Base-by-base conservation (phyloP, 192 early-diverging fungal species). In the Lunasporangiospora selenospora region DNA sequence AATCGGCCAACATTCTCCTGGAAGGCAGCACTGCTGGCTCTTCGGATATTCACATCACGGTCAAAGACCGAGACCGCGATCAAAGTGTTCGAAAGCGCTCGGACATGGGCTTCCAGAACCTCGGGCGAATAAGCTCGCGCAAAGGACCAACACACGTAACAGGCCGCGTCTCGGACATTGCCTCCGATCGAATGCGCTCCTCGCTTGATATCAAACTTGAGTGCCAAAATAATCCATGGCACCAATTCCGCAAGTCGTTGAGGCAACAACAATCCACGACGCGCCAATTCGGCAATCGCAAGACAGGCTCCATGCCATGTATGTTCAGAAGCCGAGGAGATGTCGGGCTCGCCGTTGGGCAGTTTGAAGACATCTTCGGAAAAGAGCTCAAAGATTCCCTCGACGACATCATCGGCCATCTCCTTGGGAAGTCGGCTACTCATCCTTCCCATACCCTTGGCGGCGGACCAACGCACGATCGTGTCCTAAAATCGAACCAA, bases 101-200 rank as follows among this genome's bases (percentile, higher is more conserved):
- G 29, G 13, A 89, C 84, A 79, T 88, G 83, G 4, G 85, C 81
- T 24, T 75, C 77, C 42, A 98, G 60, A 13, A 94, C 78, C 0
- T 84, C 76, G 2, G 88, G 84, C 19, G 90, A 88, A 63, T 97
- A 93, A 0, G 94, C 92, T 27, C 96, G 84, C 23, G 95, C 95
- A 76, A 99, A 95, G 24, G 95, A 94, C 97, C 97, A 99, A 71
- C 92, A 91, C 11, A 97, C 94, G 78, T 99, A 99, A 59, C 96
- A 95, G 30, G 93, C 93, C 0, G 97, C 93, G 69, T 99, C 97
- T 29, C 96, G 89, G 0, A 99, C 95, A 75, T 96, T 91, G 11
- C 93, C 80, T 3, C 97, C 97, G 37, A 99, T 85, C 26, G 96
- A 97, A 34, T 96, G 90, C 27, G 90, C 83, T 3, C 95, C 96